Percentiles rank a stretch among this genome's conserved stretches.
These are phyloP conservation scores for Hamamelis virginiana DNA, from an alignment of 164 flowering plant species.

Conservation along the genomic window DNA sequence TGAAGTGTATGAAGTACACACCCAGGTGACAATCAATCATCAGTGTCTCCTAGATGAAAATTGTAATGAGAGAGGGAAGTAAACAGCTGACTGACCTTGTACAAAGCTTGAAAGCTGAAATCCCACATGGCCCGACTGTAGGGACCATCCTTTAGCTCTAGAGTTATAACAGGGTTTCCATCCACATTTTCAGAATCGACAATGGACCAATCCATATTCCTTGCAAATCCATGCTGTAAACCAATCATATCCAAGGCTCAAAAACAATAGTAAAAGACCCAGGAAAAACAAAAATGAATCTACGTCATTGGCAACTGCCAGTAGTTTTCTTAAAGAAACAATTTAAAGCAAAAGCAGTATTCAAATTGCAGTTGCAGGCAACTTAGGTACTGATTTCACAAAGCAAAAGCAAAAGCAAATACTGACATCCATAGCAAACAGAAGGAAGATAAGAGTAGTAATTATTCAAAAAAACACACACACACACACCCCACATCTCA, in stretches of 20 bases:
- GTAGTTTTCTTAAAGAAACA: neutral
- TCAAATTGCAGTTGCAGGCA: no score
- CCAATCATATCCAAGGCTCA: conserved; percentile 12
- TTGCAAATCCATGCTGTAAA: conserved; percentile 92
- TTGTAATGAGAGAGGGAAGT: no score
- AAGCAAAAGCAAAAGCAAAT: no score
- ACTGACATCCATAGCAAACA: no score
- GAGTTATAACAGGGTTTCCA: conserved; percentile 69
- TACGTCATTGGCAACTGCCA: neutral
- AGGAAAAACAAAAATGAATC: neutral
- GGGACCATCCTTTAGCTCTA: conserved; percentile 76
- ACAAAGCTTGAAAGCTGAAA: conserved; percentile 73
- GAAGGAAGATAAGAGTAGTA: no score
- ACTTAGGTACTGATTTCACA: no score
- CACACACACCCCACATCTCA: no score
- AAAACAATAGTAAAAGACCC: neutral
- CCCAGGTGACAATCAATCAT: neutral
- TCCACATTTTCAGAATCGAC: conserved; percentile 63
- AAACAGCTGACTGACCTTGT: conserved; percentile 52
- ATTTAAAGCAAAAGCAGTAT: no score
- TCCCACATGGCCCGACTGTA: conserved; percentile 98
- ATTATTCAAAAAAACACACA: no score
- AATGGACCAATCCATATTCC: conserved; percentile 87
- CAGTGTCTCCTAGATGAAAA: neutral
- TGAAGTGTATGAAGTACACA: neutral